These are phyloP conservation scores for Citrullus colocynthis DNA, from an alignment of 306 rosid genomes.

Conservation along the genomic window DNA sequence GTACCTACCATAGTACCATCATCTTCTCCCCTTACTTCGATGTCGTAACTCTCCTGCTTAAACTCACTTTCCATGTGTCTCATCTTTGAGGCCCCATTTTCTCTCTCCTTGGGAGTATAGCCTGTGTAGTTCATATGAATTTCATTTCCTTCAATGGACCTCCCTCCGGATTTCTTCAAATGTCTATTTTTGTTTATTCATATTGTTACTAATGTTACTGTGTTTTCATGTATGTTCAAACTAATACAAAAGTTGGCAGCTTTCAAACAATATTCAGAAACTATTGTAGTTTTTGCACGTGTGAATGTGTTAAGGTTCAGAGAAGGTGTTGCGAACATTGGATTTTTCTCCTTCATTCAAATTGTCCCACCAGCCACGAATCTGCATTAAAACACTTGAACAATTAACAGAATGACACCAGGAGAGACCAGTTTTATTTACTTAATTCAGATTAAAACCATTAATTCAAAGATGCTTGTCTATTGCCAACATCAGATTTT, in stretches of 20 bases:
- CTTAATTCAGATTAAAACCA: neutral
- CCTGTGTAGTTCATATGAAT: neutral
- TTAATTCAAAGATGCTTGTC: neutral
- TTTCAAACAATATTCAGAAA: neutral
- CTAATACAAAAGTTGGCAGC: neutral
- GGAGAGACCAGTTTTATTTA: neutral
- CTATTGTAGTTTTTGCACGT: neutral
- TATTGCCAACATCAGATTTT: neutral
- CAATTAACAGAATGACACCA: conserved; percentile 12
- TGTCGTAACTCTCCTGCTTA: neutral
- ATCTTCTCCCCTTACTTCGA: neutral
- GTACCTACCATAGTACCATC: neutral
- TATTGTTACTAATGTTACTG: neutral
- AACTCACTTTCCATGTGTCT: neutral
- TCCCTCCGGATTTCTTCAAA: neutral
- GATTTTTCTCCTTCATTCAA: conserved; percentile 62
- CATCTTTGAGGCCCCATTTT: neutral
- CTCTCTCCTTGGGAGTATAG: neutral
- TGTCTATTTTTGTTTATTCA: neutral
- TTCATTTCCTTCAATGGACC: neutral
- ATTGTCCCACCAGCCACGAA: conserved; percentile 85
- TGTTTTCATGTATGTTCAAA: neutral
- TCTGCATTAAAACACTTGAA: conserved; percentile 28
- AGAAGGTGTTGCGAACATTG: conserved; percentile 33
- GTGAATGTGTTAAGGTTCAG: conserved; percentile 1